These are phyloP conservation scores for Geotrichum reessii DNA, from an alignment of 1,139 yeast genomes.

Conservation along the genomic window DNA sequence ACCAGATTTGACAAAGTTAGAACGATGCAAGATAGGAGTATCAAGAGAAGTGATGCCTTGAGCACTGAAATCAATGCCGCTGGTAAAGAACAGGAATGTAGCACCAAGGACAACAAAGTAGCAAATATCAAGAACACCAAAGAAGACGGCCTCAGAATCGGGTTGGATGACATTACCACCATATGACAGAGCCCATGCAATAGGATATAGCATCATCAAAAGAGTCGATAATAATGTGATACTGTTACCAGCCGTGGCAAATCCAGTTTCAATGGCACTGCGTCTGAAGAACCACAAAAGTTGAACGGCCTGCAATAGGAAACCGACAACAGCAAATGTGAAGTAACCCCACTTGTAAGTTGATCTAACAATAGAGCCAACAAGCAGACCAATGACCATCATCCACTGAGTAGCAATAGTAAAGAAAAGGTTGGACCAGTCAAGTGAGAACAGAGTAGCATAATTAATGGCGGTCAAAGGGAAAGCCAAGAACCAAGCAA, in stretches of 20 bases:
- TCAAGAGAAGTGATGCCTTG: constrained; percentile 23
- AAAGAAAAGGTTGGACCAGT: constrained; percentile 38
- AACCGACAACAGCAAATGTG: constrained; percentile 37
- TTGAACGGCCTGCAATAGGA: constrained; percentile 25
- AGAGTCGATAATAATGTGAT: constrained; percentile 24
- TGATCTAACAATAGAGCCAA: constrained; percentile 51
- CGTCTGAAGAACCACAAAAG: constrained; percentile 23
- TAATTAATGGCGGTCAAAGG: constrained; percentile 49
- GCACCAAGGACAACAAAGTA: constrained; percentile 38
- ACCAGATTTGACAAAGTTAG: constrained; percentile 4
- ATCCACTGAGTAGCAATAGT: constrained; percentile 45
- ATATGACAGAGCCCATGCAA: constrained; percentile 58
- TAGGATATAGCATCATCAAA: constrained; percentile 44
- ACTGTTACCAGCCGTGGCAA: constrained; percentile 12
- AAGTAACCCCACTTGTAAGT: constrained; percentile 66
- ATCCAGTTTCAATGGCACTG: constrained; percentile 20
- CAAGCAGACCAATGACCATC: constrained; percentile 49
- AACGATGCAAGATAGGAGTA: constrained; percentile 24
- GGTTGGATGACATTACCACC: constrained; percentile 65
- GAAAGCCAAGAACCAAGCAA: constrained; percentile 64
- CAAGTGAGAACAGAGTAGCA: constrained; percentile 44
- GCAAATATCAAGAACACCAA: constrained; percentile 54
- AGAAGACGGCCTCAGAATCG: constrained; percentile 61
- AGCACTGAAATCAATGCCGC: constrained; percentile 23
- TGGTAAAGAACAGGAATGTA: constrained; percentile 24